Conservation (phyloP, 345 rosid species). For the Odontarrhena argentea region DNA sequence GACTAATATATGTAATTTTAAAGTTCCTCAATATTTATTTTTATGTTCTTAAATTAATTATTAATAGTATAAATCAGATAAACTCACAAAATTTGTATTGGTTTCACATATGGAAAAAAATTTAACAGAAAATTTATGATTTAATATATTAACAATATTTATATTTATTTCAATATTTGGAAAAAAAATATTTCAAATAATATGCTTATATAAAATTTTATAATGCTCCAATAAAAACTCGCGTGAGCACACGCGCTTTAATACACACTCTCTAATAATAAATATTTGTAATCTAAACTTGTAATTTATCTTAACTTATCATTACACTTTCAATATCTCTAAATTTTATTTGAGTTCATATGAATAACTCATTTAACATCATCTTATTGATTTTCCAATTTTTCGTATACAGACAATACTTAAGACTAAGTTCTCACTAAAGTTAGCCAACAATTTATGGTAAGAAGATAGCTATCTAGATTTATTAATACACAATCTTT, state of each 20-base stretch:
- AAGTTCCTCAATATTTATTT: too few relatives aligned
- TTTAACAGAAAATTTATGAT: too few relatives aligned
- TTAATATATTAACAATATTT: too few relatives aligned
- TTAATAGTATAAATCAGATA: too few relatives aligned
- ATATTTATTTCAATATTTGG: too few relatives aligned
- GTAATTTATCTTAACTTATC: not conserved
- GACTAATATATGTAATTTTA: too few relatives aligned
- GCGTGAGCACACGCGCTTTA: not conserved
- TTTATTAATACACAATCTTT: slow-evolving; percentile 3
- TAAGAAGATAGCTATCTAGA: slow-evolving; percentile 11
- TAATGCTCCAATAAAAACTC: not conserved
- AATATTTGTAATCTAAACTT: not conserved
- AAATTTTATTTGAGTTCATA: slow-evolving; percentile 11
- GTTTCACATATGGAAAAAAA: too few relatives aligned
- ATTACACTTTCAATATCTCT: slow-evolving; percentile 7
- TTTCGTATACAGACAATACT: slow-evolving; percentile 24
- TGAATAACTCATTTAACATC: not conserved
- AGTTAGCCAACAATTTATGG: slow-evolving; percentile 14
- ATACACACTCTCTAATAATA: too few relatives aligned
- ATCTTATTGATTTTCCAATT: slow-evolving; percentile 26
- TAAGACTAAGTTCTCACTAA: slow-evolving; percentile 1
- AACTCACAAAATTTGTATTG: too few relatives aligned
- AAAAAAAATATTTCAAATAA: too few relatives aligned
- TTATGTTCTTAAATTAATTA: too few relatives aligned
- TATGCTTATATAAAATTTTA: too few relatives aligned